These are phyloP conservation scores for Ascocoryne sarcoides DNA, from an alignment of 2,329 filamentous ascomycete genomes.

Conservation along the genomic window DNA sequence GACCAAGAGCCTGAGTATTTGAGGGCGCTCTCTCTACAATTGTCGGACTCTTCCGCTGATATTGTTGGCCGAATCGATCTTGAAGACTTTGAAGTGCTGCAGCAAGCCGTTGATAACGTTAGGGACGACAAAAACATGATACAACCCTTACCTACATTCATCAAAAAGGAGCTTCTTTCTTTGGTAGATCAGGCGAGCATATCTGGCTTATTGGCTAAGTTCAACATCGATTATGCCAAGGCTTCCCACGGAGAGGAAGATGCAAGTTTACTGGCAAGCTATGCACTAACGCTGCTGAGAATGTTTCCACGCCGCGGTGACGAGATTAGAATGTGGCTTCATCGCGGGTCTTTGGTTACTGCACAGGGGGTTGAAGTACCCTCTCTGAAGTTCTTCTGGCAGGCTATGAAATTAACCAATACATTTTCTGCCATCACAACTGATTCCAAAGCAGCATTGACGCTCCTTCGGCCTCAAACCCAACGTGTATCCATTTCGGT, in stretches of 20 bases:
- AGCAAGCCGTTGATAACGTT: slow-evolving; percentile 18
- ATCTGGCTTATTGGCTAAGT: slow-evolving; percentile 34
- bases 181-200: slow-evolving; percentile 71
- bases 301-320: slow-evolving; percentile 77
- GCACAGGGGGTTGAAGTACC: slow-evolving; percentile 39
- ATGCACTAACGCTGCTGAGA: slow-evolving; percentile 74
- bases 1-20: slow-evolving; percentile 36
- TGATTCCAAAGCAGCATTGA: slow-evolving; percentile 49
- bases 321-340: slow-evolving; percentile 91
- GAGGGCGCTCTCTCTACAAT: slow-evolving; percentile 43
- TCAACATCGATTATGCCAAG: slow-evolving; percentile 24
- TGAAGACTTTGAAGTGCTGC: slow-evolving; percentile 35
- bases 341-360: slow-evolving; percentile 49
- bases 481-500: slow-evolving; percentile 6
- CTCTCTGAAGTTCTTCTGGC: slow-evolving; percentile 80
- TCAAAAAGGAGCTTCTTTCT: slow-evolving; percentile 57
- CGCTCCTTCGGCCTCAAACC: slow-evolving; percentile 32
- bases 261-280: slow-evolving; percentile 71
- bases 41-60: slow-evolving; percentile 42
- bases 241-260: slow-evolving; percentile 33
- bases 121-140: slow-evolving; percentile 15
- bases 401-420: slow-evolving; percentile 47
- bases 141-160: slow-evolving; percentile 41
- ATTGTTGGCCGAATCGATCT: slow-evolving; percentile 39
- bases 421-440: slow-evolving; percentile 48